Conservation (phyloP, 163 green algal genomes). For the Prototheca stagnorum region DNA sequence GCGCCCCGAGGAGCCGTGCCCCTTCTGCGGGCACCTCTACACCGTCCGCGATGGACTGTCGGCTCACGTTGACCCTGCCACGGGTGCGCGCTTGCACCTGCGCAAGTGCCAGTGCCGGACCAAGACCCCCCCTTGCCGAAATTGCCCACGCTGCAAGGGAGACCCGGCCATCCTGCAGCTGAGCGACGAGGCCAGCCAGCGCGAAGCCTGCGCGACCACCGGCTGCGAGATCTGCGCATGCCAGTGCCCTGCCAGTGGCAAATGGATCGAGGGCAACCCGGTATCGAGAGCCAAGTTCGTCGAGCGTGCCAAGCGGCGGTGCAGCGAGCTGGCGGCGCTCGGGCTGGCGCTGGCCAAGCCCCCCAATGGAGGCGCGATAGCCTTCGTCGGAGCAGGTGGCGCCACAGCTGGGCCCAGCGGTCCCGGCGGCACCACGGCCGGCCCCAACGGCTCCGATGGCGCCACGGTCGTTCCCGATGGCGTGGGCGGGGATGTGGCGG, state of each 20-base stretch:
- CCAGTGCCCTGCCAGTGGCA: slow-evolving; percentile 21
- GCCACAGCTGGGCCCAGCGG: no score
- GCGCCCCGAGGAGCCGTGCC: slow-evolving; percentile 16
- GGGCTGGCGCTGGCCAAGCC: not conserved
- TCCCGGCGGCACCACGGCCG: no score
- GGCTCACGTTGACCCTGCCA: slow-evolving; percentile 3
- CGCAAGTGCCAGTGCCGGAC: slow-evolving; percentile 26
- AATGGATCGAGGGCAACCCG: slow-evolving; percentile 19
- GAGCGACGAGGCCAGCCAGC: slow-evolving; percentile 5
- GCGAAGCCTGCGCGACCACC: slow-evolving; percentile 12
- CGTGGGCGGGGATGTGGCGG: no score
- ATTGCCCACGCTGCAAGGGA: slow-evolving; percentile 25
- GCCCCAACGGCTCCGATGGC: no score
- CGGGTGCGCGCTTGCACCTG: slow-evolving; percentile 19
- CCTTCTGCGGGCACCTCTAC: slow-evolving; percentile 24
- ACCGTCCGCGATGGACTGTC: slow-evolving; percentile 27
- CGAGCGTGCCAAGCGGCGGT: slow-evolving; percentile 7
- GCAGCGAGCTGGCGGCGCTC: slow-evolving; percentile 7
- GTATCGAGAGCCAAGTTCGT: slow-evolving; percentile 11
- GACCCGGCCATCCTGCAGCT: slow-evolving; percentile 18
- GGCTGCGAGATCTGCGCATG: slow-evolving; percentile 25
- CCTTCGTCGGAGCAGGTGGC: no score
- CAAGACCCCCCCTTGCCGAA: slow-evolving; percentile 27
- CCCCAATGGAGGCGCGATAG: no score
- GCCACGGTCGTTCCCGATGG: no score